Evolutionary conservation across 371 early-diverging fungal genomes (phyloP), one percentile per base, ranked within the genome.

Genomic region (Chytridium lagenaria): DNA sequence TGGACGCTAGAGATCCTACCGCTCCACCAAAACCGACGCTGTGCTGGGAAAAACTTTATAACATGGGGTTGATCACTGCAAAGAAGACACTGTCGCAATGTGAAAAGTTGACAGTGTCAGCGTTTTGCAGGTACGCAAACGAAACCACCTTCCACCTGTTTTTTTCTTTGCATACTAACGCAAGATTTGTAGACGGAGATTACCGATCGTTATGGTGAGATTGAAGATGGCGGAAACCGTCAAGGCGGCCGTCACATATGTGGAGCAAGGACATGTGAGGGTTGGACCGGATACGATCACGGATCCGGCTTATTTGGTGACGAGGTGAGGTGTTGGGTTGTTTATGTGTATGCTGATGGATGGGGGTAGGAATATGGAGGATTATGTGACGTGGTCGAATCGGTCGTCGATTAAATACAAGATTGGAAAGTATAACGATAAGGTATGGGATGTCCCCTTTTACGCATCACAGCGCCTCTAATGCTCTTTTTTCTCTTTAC

Each of bases 351-450:
- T 49, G 50, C 15, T 15, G 12, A n/a, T 49, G n/a, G 50, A 49
- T 12, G 26, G 28, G 10, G 28, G n/a, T 71, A 84, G 95, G 38
- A 92, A 90, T 52, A 93, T 98, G 94, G 99, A 99, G 80, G 99
- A 99, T 84, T 99, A 93, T 87, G 94, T 99, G 3, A 96, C 98
- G 2, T 99, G 99, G 99, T 96, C 95, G 15, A 97, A 99, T 78
- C 92, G 94, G 33, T 96, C 96, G 75, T 96, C 95, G 90, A 97
- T 99, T 80, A 98, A 96, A 89, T 87, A 94, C 78, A 98, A 98
- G 93, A 96, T 99, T 77, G 89, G 95, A 82, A 97, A 96, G 81
- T 97, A 95, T 88, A 95, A 95, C 84, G 97, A 95, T 87, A 94
- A 94, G 89, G 92, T 95, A 80, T 1, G 76, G 59, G 5, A 15